Conservation (phyloP, 2,329 filamentous ascomycete species). For the Akanthomyces lecanii region DNA sequence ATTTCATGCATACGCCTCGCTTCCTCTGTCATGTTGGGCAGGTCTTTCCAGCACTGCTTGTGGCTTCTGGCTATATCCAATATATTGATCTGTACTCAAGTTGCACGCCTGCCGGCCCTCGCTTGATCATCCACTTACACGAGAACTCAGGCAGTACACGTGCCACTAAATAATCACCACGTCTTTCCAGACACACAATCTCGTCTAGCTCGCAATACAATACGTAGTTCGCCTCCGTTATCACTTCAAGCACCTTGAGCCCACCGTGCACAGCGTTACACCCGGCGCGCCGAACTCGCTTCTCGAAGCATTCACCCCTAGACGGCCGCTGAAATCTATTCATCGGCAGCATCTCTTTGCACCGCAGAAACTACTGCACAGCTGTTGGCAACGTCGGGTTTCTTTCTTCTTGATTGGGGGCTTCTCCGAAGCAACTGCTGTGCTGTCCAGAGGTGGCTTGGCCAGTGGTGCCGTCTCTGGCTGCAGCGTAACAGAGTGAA, state of each 20-base stretch:
- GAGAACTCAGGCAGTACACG: neutral
- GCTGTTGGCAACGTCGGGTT: conserved; percentile 43
- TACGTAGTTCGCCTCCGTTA: neutral
- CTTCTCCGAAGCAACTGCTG: neutral
- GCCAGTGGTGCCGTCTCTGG: conserved; percentile 45
- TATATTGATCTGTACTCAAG: neutral
- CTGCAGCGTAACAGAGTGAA: conserved; percentile 68
- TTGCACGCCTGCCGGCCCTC: neutral
- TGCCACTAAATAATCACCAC: neutral
- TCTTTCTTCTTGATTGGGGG: conserved; percentile 19
- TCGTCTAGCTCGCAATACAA: neutral
- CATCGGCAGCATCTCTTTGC: conserved; percentile 46
- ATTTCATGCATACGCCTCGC: neutral
- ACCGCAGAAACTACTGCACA: conserved; percentile 48
- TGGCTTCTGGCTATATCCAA: neutral
- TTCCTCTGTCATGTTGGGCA: neutral
- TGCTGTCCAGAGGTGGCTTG: conserved; percentile 9
- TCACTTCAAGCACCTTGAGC: neutral
- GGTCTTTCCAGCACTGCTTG: neutral
- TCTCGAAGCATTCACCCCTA: neutral
- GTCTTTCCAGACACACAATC: neutral
- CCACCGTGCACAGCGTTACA: neutral
- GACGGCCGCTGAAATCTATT: neutral
- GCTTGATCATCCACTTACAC: neutral
- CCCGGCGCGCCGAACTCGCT: neutral